Evolutionary conservation across 2,329 filamentous ascomycete genomes (phyloP).

Genomic region (Talaromyces sp.): DNA sequence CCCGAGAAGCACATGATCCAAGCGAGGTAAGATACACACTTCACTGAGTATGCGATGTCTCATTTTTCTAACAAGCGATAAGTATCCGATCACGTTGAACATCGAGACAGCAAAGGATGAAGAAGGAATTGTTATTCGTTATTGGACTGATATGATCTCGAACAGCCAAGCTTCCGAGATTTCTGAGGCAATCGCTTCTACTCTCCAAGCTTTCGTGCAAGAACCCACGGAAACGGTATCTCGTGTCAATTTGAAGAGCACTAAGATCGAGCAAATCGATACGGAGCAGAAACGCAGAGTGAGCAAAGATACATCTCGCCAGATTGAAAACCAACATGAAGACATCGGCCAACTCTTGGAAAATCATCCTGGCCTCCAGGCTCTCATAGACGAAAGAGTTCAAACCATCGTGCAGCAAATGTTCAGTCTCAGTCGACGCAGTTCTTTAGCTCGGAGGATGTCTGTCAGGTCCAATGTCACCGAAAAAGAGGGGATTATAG

Average conservation of each 20-base stretch:
- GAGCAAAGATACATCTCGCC: background rate
- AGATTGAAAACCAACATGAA: background rate
- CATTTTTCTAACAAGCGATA: background rate
- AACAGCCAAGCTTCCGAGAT: conserved; percentile 26
- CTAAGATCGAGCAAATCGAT: background rate
- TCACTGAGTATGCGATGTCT: background rate
- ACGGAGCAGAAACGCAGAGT: background rate
- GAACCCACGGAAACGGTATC: conserved; percentile 19
- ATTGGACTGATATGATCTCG: conserved; percentile 34
- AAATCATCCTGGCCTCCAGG: conserved; percentile 22
- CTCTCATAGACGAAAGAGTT: conserved; percentile 29
- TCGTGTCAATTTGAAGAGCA: conserved; percentile 7
- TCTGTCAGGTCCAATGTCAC: conserved; percentile 6
- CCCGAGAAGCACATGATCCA: conserved; percentile 30
- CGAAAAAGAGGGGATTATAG: background rate
- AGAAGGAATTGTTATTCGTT: conserved; percentile 33
- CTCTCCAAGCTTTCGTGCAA: conserved; percentile 28
- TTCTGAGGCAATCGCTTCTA: conserved; percentile 23
- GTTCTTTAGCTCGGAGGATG: conserved; percentile 4
- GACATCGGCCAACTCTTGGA: conserved; percentile 2
- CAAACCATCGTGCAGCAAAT: conserved; percentile 28
- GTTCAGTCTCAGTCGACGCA: conserved; percentile 19
- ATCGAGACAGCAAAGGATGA: conserved; percentile 30
- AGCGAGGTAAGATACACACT: conserved; percentile 26
- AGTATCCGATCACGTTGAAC: conserved; percentile 35